These are phyloP conservation scores for Pelargonium nanum DNA, from an alignment of 345 rosid species.

Conservation along the genomic window DNA sequence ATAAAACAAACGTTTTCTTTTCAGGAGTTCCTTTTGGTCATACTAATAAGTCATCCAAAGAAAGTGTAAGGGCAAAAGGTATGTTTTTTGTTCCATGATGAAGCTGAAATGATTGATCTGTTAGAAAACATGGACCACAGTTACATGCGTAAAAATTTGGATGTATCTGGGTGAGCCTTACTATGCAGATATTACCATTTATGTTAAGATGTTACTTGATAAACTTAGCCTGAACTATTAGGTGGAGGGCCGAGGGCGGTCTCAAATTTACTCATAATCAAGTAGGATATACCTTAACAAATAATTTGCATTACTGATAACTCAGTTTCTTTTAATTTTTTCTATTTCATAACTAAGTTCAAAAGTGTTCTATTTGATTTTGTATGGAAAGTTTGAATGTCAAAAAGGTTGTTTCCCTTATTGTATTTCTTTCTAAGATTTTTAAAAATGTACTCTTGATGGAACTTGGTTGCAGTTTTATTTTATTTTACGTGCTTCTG, in stretches of 20 bases:
- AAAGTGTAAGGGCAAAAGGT: conserved; percentile 88
- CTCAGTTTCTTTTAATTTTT: no score
- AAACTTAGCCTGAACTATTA: no score
- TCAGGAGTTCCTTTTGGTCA: conserved; percentile 90
- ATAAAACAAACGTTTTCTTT: conserved; percentile 51
- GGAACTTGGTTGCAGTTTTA: not conserved
- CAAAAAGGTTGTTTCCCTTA: not conserved
- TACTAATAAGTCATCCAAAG: conserved; percentile 68
- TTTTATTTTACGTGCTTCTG: not conserved
- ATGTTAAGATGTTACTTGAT: not conserved
- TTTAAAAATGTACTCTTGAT: not conserved
- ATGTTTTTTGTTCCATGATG: conserved; percentile 25
- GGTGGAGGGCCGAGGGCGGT: not conserved
- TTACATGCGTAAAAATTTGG: not conserved
- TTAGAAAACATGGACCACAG: not conserved
- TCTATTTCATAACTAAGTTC: no score
- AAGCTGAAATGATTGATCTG: conserved; percentile 7
- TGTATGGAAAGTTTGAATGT: not conserved
- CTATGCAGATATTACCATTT: not conserved
- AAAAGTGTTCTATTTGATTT: no score
- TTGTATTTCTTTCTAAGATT: not conserved
- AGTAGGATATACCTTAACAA: not conserved
- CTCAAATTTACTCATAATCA: not conserved
- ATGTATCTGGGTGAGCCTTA: not conserved
- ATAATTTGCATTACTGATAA: not conserved